Evolutionary conservation across 2,329 filamentous ascomycete species (phyloP).

Genomic region (Fusarium sp.): DNA sequence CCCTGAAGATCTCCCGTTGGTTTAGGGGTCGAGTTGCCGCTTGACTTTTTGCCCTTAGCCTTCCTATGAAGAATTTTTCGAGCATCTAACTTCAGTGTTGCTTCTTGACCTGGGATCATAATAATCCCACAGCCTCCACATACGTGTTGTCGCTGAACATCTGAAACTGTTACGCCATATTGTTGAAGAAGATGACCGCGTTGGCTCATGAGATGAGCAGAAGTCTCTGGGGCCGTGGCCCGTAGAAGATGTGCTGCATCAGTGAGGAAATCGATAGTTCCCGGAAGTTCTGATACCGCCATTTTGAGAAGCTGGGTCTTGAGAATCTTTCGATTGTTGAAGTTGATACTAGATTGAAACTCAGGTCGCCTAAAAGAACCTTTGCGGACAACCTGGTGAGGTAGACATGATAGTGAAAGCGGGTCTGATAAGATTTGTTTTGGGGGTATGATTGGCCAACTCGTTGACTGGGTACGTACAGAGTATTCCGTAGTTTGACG

Average conservation of each 20-base stretch:
- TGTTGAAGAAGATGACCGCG: conserved; percentile 60
- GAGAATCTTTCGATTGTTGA: neutral
- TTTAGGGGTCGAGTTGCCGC: neutral
- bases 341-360: conserved; percentile 1
- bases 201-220: conserved; percentile 67
- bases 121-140: conserved; percentile 71
- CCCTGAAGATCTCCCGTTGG: conserved; percentile 27
- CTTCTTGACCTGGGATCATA: conserved; percentile 61
- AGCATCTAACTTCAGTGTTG: conserved; percentile 51
- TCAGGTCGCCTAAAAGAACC: conserved; percentile 12
- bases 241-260: conserved; percentile 68
- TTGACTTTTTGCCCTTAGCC: conserved; percentile 2
- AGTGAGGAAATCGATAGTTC: conserved; percentile 58
- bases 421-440: conserved; percentile 9
- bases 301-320: neutral
- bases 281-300: conserved; percentile 36
- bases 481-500: neutral
- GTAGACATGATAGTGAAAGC: neutral
- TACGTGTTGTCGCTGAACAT: conserved; percentile 62
- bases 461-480: neutral
- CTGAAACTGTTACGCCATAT: conserved; percentile 54
- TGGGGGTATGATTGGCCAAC: conserved; percentile 2
- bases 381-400: conserved; percentile 4
- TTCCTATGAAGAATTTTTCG: conserved; percentile 14
- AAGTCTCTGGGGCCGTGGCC: conserved; percentile 62